A percentile compares a stretch with the other conserved stretches of the same genome.
phyloP scores from a whole-genome alignment of 345 rosid genomes.

The Pelargonium nanum region DNA sequence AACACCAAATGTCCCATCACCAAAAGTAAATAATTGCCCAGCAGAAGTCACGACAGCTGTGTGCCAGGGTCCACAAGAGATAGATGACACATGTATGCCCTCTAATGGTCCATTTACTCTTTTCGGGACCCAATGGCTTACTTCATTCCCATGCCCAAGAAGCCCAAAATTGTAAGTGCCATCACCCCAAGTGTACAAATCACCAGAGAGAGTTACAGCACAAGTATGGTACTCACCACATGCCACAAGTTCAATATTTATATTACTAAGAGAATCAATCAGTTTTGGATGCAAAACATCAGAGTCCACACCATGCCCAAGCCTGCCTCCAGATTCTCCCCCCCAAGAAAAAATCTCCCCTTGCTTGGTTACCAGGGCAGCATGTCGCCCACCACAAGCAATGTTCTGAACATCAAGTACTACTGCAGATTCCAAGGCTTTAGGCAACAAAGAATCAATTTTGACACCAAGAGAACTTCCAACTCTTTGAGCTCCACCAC shows the following conservation, averaged over 20 bases:
- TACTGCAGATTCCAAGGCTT: constrained; percentile 63
- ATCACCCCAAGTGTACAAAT: constrained; percentile 73
- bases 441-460: constrained; percentile 57
- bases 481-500: constrained; percentile 53
- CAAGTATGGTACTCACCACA: constrained; percentile 75
- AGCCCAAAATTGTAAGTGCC: constrained; percentile 64
- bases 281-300: constrained; percentile 68
- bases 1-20: constrained; percentile 79
- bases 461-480: constrained; percentile 34
- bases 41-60: constrained; percentile 70
- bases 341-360: constrained; percentile 81
- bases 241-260: constrained; percentile 57
- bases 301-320: constrained; percentile 76
- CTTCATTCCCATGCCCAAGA: constrained; percentile 72
- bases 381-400: constrained; percentile 71
- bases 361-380: constrained; percentile 65
- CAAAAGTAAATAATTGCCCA: constrained; percentile 67
- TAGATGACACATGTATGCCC: constrained; percentile 62
- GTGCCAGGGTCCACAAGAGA: constrained; percentile 86
- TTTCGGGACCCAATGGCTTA: constrained; percentile 74
- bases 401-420: constrained; percentile 70
- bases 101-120: constrained; percentile 68
- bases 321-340: constrained; percentile 73
- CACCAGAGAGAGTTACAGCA: constrained; percentile 82
- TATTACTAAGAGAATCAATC: constrained; percentile 49